Evolutionary conservation across 1,284 basidiomycete species (phyloP).

Genomic region (Heliocybe sulcata): DNA sequence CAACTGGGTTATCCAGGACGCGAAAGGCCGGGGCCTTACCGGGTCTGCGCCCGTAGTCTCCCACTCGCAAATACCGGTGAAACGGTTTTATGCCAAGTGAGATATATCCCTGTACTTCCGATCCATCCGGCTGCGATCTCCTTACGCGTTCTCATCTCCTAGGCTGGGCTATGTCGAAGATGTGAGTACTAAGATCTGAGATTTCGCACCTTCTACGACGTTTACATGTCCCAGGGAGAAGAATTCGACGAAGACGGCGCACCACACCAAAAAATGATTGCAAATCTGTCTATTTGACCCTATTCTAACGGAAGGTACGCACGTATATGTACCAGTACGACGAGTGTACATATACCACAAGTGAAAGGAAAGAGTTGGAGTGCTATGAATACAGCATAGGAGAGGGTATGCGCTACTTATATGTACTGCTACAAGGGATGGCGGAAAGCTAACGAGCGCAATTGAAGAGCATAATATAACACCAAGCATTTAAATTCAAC

Average conservation of each 20-base stretch:
- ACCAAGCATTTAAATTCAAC: background rate
- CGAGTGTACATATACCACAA: background rate
- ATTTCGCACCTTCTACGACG: constrained; percentile 15
- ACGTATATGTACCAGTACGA: background rate
- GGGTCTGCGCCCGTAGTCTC: constrained; percentile 34
- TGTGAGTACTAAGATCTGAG: constrained; percentile 40
- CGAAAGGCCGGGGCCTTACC: constrained; percentile 20
- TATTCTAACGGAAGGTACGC: background rate
- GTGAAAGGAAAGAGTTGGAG: background rate
- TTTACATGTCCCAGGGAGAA: constrained; percentile 39
- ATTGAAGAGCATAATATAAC: background rate
- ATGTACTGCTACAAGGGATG: background rate
- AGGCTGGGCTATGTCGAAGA: constrained; percentile 68
- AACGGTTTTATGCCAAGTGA: constrained; percentile 69
- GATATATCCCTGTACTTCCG: constrained; percentile 17
- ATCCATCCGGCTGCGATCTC: constrained; percentile 6
- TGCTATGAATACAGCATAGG: background rate
- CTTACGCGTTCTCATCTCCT: constrained; percentile 7
- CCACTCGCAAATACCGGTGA: constrained; percentile 67
- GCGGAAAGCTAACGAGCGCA: background rate
- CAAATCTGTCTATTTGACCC: constrained; percentile 27
- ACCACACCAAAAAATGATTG: constrained; percentile 73
- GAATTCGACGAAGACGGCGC: constrained; percentile 77
- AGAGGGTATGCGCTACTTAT: background rate
- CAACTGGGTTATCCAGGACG: constrained; percentile 42